A percentile compares a stretch with the other conserved stretches of the same genome.
Evolutionary conservation across 2,329 filamentous ascomycete species (phyloP).

Genomic region (Fonsecaea nubica): DNA sequence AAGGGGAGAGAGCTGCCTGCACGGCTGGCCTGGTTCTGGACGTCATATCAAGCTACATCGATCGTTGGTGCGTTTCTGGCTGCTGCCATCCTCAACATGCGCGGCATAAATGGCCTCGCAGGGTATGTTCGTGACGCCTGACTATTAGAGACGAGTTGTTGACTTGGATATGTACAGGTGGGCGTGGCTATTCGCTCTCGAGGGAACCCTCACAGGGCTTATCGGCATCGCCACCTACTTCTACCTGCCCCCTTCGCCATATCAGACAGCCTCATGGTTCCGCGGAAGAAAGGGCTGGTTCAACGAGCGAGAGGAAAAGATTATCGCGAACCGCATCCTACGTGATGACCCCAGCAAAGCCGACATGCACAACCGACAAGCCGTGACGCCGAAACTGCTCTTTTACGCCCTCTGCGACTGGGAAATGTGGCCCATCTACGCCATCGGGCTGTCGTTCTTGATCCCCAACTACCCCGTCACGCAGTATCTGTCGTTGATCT

Average conservation of each 20-base stretch:
- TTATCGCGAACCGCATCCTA: conserved; percentile 63
- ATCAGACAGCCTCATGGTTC: conserved; percentile 56
- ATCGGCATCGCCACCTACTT: conserved; percentile 48
- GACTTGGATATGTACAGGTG: conserved; percentile 6
- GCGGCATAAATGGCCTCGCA: conserved; percentile 42
- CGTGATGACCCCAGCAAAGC: conserved; percentile 50
- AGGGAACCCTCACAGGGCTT: conserved; percentile 50
- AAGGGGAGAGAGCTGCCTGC: conserved; percentile 53
- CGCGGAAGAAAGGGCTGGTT: conserved; percentile 64
- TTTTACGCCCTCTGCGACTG: conserved; percentile 59
- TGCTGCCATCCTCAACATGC: conserved; percentile 47
- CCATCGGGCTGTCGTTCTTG: conserved; percentile 52
- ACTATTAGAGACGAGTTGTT: not conserved
- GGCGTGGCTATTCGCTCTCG: conserved; percentile 47
- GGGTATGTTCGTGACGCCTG: conserved; percentile 30
- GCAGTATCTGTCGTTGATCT: conserved; percentile 65
- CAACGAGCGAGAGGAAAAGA: conserved; percentile 68
- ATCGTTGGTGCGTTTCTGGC: conserved; percentile 55
- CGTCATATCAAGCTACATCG: conserved; percentile 49
- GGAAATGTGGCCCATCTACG: conserved; percentile 62
- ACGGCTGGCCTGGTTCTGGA: conserved; percentile 70
- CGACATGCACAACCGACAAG: conserved; percentile 42
- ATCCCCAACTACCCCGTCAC: conserved; percentile 43
- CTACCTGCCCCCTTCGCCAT: conserved; percentile 66
- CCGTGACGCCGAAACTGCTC: conserved; percentile 54